A percentile compares a stretch with the other conserved stretches of the same genome.
Evolutionary conservation across 305 asterid species (phyloP).

Genomic region (Coffea humblotiana): DNA sequence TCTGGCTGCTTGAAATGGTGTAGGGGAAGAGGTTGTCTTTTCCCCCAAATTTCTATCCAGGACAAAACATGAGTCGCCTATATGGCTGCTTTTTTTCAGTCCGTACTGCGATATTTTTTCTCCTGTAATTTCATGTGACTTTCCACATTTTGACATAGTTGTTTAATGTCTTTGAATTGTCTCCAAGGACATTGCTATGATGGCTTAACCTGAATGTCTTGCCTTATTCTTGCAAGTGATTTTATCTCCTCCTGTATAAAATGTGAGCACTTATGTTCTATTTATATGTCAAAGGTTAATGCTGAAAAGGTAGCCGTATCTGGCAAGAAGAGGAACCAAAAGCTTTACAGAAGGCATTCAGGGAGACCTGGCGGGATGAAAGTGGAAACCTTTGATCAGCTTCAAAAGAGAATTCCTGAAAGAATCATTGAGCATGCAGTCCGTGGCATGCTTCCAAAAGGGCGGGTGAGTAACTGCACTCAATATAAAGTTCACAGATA

Average conservation of each 20-base stretch:
- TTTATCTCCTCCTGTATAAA: background rate
- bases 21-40: background rate
- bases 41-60: background rate
- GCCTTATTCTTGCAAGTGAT: background rate
- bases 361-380: slow-evolving; percentile 98
- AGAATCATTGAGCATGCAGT: slow-evolving; percentile 81
- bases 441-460: slow-evolving; percentile 97
- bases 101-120: background rate
- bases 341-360: slow-evolving; percentile 85
- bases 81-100: background rate
- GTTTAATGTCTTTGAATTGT: background rate
- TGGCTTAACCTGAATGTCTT: background rate
- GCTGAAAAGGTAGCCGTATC: slow-evolving; percentile 93
- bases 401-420: slow-evolving; percentile 86
- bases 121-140: background rate
- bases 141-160: background rate
- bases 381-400: slow-evolving; percentile 93
- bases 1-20: background rate
- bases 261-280: background rate
- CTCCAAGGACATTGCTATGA: background rate
- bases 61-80: background rate
- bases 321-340: slow-evolving; percentile 87
- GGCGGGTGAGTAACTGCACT: slow-evolving; percentile 36
- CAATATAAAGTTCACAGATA: too few species aligned
- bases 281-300: slow-evolving; percentile 27